These are phyloP conservation scores for Tillandsia leiboldiana DNA, from an alignment of 176 grass and related monocot species.

Conservation along the genomic window DNA sequence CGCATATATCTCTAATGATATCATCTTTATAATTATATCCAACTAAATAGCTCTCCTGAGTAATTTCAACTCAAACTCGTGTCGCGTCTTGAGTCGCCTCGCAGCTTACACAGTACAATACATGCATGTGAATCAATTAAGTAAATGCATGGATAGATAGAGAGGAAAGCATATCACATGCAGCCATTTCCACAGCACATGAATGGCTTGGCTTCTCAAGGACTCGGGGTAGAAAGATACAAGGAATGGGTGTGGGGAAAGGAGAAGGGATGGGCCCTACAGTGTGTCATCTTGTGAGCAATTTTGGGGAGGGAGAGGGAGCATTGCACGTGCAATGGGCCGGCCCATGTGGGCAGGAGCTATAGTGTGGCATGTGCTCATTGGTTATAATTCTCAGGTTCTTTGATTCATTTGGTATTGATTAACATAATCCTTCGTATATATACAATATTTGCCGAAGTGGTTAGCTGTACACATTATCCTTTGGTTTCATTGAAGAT, in stretches of 20 bases:
- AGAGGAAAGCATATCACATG: conserved; percentile 6
- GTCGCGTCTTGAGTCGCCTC: too few species aligned
- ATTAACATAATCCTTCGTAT: too few species aligned
- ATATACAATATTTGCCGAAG: too few species aligned
- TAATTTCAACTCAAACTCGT: too few species aligned
- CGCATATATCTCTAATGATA: too few species aligned
- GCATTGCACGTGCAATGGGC: background rate
- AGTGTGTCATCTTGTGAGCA: background rate
- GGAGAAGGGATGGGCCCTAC: background rate
- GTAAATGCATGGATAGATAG: background rate
- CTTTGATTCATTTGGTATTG: too few species aligned
- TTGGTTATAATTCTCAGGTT: too few species aligned
- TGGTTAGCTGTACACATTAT: too few species aligned
- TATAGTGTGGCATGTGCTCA: too few species aligned
- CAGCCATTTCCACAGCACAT: conserved; percentile 1
- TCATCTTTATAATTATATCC: too few species aligned
- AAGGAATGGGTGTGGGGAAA: background rate
- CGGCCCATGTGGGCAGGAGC: background rate
- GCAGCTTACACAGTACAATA: background rate
- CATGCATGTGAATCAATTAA: background rate
- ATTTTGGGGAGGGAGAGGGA: background rate
- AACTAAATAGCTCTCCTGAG: too few species aligned
- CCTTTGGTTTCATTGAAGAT: too few species aligned
- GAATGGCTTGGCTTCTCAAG: background rate
- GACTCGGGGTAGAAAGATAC: conserved; percentile 1